Base-by-base conservation (phyloP, 2,329 filamentous ascomycete genomes). In the Ascochyta pisi region DNA sequence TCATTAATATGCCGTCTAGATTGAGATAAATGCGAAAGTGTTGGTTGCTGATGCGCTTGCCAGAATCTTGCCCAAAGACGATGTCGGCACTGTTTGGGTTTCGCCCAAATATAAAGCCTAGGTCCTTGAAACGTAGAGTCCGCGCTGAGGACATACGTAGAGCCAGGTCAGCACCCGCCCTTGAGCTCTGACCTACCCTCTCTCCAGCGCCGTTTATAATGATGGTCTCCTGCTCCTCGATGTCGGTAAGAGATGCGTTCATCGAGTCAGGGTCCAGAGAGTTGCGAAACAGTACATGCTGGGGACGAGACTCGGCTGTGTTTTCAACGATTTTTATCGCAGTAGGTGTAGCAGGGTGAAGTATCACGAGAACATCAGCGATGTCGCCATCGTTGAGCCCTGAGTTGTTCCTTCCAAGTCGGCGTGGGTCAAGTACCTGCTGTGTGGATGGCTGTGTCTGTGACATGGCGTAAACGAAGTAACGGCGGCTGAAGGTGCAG, bases 11-110 rank as follows among this genome's bases (percentile, higher is more conserved):
- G 26, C 90, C 91, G 61, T 91, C 86, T n/a, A 87, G 81, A 67
- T 96, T 99, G 66, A 96, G 83, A 70, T 89, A 96, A 59, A 99
- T 96, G 49, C 92, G 89, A 73, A 98, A 99, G 73, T 99, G 95
- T n/a, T 90, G 83, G 71, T 98, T 97, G 80, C 94, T 98, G 57
- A 99, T 84, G 39, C 90, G 85, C 72, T 86, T 89, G 48, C 85
- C 80, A 0, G 84, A 84, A 63, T 94, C 89, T 40, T 70, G 82
- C 33, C 79, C 75, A 43, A 91, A 86, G 54, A 88, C 77, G 47
- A 91, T 81, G 68, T 99, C 95, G 75, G 91, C 95, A 31, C 85
- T 83, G 41, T 74, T 66, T 0, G 76, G 65, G 68, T 95, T 94
- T 51, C 95, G 87, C 27, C 95, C 95, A 75, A 99, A 98, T 39